These are phyloP conservation scores for Aspergillus ustus DNA, from an alignment of 2,329 filamentous ascomycete genomes.

Conservation along the genomic window DNA sequence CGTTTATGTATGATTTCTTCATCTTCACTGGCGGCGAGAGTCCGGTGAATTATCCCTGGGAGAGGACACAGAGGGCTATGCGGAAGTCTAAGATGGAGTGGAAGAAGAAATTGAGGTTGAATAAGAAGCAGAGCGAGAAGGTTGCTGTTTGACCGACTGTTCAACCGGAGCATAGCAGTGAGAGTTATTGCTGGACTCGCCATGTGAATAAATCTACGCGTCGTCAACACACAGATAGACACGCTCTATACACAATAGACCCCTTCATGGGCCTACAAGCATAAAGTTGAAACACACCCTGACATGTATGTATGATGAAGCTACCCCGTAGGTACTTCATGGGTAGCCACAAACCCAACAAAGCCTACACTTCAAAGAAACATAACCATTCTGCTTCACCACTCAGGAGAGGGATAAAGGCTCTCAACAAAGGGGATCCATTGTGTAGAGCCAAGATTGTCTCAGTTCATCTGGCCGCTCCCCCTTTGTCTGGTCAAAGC, in stretches of 20 bases:
- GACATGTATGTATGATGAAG: neutral
- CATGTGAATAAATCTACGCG: neutral
- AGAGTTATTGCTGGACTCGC: neutral
- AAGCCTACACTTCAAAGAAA: neutral
- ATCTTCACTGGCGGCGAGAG: constrained; percentile 57
- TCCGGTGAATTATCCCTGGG: constrained; percentile 57
- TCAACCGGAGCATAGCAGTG: neutral
- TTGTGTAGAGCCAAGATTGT: neutral
- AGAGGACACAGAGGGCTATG: constrained; percentile 45
- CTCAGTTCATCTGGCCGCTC: neutral
- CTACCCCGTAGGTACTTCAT: neutral
- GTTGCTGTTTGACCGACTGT: neutral
- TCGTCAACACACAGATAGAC: neutral
- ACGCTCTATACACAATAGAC: neutral
- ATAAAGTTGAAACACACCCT: neutral
- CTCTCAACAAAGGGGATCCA: neutral
- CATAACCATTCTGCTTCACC: neutral
- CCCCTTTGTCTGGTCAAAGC: neutral
- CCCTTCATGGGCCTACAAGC: neutral
- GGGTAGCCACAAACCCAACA: neutral
- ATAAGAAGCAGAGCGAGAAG: constrained; percentile 15
- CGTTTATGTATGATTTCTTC: constrained; percentile 56
- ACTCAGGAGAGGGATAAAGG: neutral
- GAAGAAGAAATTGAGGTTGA: constrained; percentile 34
- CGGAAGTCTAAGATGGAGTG: constrained; percentile 51